Evolutionary conservation across 2,329 filamentous ascomycete species (phyloP).

Genomic region (Aspergillus glaucus): DNA sequence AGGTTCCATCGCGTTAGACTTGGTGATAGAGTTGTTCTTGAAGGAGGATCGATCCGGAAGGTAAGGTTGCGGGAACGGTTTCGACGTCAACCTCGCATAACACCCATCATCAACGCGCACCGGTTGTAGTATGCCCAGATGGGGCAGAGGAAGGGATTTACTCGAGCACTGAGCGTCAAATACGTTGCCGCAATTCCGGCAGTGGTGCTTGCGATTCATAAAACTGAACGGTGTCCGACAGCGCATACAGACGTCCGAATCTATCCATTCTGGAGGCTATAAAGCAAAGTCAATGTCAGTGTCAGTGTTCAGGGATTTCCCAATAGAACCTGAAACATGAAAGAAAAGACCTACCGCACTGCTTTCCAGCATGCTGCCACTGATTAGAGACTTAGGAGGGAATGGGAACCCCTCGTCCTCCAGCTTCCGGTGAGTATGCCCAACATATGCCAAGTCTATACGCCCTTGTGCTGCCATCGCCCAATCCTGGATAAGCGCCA

Average conservation of each 20-base stretch:
- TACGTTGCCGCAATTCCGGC: constrained; percentile 93
- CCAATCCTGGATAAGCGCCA: constrained; percentile 92
- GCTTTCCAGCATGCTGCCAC: constrained; percentile 97
- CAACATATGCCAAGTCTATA: constrained; percentile 76
- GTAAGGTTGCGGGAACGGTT: constrained; percentile 42
- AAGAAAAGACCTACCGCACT: constrained; percentile 63
- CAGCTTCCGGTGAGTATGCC: constrained; percentile 75
- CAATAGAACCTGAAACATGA: background rate
- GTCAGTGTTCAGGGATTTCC: background rate
- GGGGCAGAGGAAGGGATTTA: constrained; percentile 81
- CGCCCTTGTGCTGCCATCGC: constrained; percentile 81
- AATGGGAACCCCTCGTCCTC: constrained; percentile 84
- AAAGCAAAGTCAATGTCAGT: background rate
- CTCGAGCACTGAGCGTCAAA: constrained; percentile 93
- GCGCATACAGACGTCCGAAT: constrained; percentile 98
- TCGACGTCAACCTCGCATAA: constrained; percentile 80
- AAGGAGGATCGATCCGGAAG: constrained; percentile 35
- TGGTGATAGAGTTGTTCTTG: constrained; percentile 50
- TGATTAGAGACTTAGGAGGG: constrained; percentile 75
- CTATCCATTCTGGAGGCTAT: constrained; percentile 91
- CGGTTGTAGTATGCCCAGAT: constrained; percentile 83
- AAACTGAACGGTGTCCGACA: constrained; percentile 94
- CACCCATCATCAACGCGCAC: constrained; percentile 96
- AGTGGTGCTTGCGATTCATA: constrained; percentile 97
- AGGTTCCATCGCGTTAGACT: constrained; percentile 79